Conservation (phyloP, 345 rosid species). For the Aurinia saxatilis region DNA sequence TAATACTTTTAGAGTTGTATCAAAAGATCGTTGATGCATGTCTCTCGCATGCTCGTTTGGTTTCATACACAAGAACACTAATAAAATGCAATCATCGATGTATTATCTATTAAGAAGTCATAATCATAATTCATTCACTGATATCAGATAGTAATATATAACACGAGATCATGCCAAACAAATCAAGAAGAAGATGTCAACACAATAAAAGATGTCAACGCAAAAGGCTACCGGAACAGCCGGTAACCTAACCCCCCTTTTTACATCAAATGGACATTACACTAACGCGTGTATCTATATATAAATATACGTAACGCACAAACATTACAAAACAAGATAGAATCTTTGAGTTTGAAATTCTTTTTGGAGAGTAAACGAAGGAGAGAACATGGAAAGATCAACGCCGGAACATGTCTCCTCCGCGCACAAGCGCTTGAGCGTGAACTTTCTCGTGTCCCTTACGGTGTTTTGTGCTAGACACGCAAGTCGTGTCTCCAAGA, state of each 20-base stretch:
- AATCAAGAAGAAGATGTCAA: conserved; percentile 12
- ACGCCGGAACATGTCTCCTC: conserved; percentile 24
- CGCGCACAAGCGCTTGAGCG: conserved; percentile 31
- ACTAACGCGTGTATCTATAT: conserved; percentile 6
- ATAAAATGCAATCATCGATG: background rate
- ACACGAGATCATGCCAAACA: conserved; percentile 1
- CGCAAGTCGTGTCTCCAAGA: conserved; percentile 40
- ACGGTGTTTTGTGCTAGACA: conserved; percentile 54
- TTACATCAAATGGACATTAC: background rate
- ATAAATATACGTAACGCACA: conserved; percentile 13
- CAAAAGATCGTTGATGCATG: conserved; percentile 30
- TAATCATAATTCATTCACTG: background rate
- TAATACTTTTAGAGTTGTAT: background rate
- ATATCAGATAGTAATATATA: background rate
- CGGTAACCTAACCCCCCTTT: conserved; percentile 21
- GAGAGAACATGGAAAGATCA: conserved; percentile 15
- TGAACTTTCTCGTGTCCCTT: conserved; percentile 38
- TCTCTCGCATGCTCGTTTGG: conserved; percentile 30
- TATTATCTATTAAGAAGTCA: background rate
- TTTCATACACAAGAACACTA: conserved; percentile 3
- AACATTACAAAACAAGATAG: background rate
- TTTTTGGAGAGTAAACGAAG: background rate
- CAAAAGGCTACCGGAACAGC: conserved; percentile 27
- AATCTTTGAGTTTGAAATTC: background rate
- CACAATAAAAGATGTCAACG: conserved; percentile 22